These are phyloP conservation scores for Borovskyia barvae DNA, from an alignment of 208 protist species.

Conservation along the genomic window DNA sequence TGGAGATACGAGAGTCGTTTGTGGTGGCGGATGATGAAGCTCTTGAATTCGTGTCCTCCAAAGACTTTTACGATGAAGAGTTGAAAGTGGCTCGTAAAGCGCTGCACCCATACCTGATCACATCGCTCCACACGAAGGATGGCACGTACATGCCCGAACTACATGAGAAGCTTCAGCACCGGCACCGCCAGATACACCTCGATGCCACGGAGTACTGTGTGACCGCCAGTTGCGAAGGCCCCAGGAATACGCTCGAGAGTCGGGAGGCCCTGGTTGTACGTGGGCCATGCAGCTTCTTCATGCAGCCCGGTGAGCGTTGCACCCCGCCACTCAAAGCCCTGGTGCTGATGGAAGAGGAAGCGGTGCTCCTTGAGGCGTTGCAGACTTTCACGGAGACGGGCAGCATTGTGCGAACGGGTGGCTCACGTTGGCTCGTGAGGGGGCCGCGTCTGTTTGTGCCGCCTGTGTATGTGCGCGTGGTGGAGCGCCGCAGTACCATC, in stretches of 20 bases:
- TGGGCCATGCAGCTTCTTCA: constrained; percentile 78
- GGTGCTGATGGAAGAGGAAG: constrained; percentile 48
- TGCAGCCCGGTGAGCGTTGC: constrained; percentile 59
- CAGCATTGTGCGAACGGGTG: constrained; percentile 14
- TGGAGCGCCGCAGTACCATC: constrained; percentile 87
- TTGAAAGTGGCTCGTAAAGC: constrained; percentile 71
- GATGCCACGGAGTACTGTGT: constrained; percentile 91
- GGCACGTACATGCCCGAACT: constrained; percentile 58
- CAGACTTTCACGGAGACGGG: constrained; percentile 17
- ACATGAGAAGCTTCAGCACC: constrained; percentile 52
- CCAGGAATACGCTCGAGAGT: no score
- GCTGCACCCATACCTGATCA: constrained; percentile 86
- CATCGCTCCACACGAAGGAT: constrained; percentile 44
- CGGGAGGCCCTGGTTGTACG: constrained; percentile 79
- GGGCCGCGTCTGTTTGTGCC: constrained; percentile 93
- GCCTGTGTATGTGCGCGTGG: constrained; percentile 85
- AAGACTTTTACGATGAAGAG: constrained; percentile 47
- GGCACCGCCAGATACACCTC: constrained; percentile 41
- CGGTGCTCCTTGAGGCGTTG: constrained; percentile 19
- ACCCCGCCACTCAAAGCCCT: constrained; percentile 52
- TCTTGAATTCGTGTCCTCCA: constrained; percentile 39
- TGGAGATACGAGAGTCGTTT: constrained; percentile 30
- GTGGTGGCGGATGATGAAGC: constrained; percentile 40
- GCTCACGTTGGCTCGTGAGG: constrained; percentile 92
- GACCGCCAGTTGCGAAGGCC: no score